Percentiles rank a stretch among this genome's conserved stretches.
phyloP scores from a whole-genome alignment of 441 rosid genomes.

The Adansonia madagascariensis region DNA sequence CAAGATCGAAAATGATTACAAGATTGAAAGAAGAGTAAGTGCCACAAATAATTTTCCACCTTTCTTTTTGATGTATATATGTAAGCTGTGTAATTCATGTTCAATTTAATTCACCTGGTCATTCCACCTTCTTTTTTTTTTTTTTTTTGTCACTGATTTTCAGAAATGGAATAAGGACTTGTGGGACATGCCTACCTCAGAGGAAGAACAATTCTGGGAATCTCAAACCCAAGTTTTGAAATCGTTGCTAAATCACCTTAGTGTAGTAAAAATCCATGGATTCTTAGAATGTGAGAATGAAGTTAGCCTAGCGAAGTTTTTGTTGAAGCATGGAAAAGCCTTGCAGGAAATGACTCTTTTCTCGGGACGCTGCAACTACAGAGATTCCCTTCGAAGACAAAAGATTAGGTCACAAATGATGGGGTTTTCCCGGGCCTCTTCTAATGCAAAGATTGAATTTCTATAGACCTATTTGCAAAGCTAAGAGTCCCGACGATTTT shows the following conservation, averaged over 20 bases:
- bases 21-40: constrained; percentile 55
- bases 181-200: constrained; percentile 62
- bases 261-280: constrained; percentile 70
- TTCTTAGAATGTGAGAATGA: constrained; percentile 73
- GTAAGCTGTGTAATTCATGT: background rate
- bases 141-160: constrained; percentile 15
- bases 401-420: constrained; percentile 69
- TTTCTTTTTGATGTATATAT: background rate
- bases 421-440: constrained; percentile 75
- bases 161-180: constrained; percentile 75
- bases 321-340: constrained; percentile 75
- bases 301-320: constrained; percentile 67
- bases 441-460: constrained; percentile 69
- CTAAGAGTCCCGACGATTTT: too few species aligned
- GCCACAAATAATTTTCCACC: background rate
- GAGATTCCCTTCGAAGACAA: constrained; percentile 58
- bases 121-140: background rate
- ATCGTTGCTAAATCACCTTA: constrained; percentile 60
- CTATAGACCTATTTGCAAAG: constrained; percentile 24
- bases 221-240: constrained; percentile 47
- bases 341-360: constrained; percentile 69
- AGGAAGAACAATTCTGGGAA: constrained; percentile 77
- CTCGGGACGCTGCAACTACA: constrained; percentile 48
- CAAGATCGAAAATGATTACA: constrained; percentile 55
- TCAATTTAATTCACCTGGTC: background rate